These are phyloP conservation scores for Leucosporidium creatinivorum DNA, from an alignment of 768 basidiomycete genomes.

Conservation along the genomic window DNA sequence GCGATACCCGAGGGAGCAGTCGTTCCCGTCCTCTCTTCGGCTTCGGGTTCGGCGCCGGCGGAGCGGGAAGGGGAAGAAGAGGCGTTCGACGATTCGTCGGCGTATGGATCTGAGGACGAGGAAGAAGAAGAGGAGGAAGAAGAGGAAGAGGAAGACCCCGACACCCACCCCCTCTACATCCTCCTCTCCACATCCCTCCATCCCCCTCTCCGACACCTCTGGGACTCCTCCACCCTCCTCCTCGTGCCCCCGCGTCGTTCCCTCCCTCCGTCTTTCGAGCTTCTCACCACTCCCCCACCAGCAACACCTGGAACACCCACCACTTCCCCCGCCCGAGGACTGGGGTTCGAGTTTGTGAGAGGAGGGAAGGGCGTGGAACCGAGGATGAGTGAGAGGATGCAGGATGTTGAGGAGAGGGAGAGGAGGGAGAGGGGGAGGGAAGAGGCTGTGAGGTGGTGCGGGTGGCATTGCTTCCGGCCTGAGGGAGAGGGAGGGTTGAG, in stretches of 20 bases:
- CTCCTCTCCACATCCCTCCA: neutral
- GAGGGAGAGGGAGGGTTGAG: neutral
- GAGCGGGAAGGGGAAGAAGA: too few species aligned
- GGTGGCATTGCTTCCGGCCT: neutral
- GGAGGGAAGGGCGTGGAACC: neutral
- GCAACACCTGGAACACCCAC: neutral
- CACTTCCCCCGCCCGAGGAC: neutral
- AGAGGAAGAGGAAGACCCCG: constrained; percentile 4
- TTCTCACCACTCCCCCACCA: neutral
- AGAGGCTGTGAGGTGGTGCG: neutral
- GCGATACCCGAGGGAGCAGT: neutral
- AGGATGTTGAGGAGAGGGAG: neutral
- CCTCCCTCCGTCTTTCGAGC: neutral
- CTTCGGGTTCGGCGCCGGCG: too few species aligned
- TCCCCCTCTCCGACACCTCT: neutral
- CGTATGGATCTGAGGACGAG: neutral
- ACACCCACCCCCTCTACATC: neutral
- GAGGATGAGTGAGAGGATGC: neutral
- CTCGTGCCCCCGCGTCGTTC: neutral
- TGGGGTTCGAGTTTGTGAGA: constrained; percentile 1
- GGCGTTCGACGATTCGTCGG: too few species aligned
- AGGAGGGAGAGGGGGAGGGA: neutral
- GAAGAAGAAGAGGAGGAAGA: neutral
- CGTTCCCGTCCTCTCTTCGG: too few species aligned
- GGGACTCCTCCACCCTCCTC: neutral